phyloP scores from a whole-genome alignment of 2,329 filamentous ascomycete species.

The Zelopaecilomyces penicillatus region DNA sequence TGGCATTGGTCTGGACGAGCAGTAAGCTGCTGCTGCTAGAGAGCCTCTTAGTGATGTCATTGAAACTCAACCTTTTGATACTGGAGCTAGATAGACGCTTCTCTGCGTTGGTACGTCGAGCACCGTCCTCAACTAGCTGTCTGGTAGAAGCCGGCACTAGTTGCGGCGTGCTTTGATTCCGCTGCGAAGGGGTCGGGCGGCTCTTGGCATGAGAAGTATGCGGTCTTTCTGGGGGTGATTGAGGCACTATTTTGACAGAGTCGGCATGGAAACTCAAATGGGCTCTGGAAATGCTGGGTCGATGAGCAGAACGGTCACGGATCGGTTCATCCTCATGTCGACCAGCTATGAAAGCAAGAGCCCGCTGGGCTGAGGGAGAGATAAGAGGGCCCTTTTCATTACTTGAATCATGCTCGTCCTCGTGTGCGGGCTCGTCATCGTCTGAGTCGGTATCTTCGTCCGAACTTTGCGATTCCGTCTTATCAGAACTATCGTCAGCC shows the following conservation, averaged over 20 bases:
- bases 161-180: conserved; percentile 42
- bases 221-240: conserved; percentile 32
- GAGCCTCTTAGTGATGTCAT: conserved; percentile 51
- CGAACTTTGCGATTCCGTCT: conserved; percentile 28
- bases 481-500: conserved; percentile 38
- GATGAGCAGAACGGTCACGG: conserved; percentile 23
- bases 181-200: conserved; percentile 34
- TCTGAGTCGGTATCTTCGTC: conserved; percentile 25
- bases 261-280: conserved; percentile 24
- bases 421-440: conserved; percentile 30
- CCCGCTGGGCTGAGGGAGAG: conserved; percentile 38
- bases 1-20: conserved; percentile 49
- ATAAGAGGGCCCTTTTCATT: conserved; percentile 25
- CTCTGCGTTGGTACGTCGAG: conserved; percentile 22
- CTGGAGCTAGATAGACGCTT: conserved; percentile 47
- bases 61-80: conserved; percentile 51
- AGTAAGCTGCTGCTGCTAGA: conserved; percentile 54
- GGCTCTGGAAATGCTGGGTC: conserved; percentile 23
- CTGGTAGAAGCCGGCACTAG: conserved; percentile 23
- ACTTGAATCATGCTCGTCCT: conserved; percentile 15
- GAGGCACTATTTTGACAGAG: conserved; percentile 10
- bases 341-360: conserved; percentile 42
- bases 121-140: conserved; percentile 26
- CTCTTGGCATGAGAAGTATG: conserved; percentile 45
- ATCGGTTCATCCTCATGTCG: conserved; percentile 26